Percentiles rank a stretch among this genome's conserved stretches.
Evolutionary conservation across 257 asterid species (phyloP).

Genomic region (Pogostemon cablin): DNA sequence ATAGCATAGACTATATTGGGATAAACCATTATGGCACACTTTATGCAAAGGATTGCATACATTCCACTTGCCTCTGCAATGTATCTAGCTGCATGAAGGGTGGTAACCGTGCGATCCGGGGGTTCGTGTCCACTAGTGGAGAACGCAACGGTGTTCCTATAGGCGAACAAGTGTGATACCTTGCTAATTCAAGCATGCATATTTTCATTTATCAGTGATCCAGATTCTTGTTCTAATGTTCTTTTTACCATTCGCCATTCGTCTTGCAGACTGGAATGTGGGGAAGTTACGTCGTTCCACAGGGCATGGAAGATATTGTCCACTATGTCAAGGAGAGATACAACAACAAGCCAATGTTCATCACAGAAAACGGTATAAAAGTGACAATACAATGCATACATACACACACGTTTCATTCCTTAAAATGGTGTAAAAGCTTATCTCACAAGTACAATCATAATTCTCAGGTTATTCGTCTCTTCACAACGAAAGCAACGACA

Average conservation of each 20-base stretch:
- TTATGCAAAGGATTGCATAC: slow-evolving; percentile 68
- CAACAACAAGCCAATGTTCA: slow-evolving; percentile 62
- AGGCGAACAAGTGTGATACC: slow-evolving; percentile 66
- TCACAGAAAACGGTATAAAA: slow-evolving; percentile 71
- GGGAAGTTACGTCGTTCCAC: slow-evolving; percentile 57
- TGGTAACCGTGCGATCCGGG: slow-evolving; percentile 56
- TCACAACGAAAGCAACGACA: slow-evolving; percentile 25
- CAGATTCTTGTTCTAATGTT: background rate
- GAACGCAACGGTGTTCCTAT: slow-evolving; percentile 62
- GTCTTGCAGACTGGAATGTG: slow-evolving; percentile 55
- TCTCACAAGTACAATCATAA: too few species aligned
- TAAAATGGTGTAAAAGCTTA: too few species aligned
- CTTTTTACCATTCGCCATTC: background rate
- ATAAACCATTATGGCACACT: slow-evolving; percentile 69
- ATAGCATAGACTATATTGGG: slow-evolving; percentile 73
- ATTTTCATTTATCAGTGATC: background rate
- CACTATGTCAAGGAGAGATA: slow-evolving; percentile 61
- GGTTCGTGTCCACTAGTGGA: slow-evolving; percentile 48
- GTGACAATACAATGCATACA: background rate
- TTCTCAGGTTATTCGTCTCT: slow-evolving; percentile 70
- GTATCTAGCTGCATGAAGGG: slow-evolving; percentile 49
- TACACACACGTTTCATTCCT: too few species aligned
- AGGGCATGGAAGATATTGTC: slow-evolving; percentile 64
- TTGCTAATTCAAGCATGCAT: too few species aligned
- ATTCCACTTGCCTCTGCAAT: slow-evolving; percentile 53